Conservation (phyloP, 179 eudicot genomes). For the Sideroxylon spinosum region DNA sequence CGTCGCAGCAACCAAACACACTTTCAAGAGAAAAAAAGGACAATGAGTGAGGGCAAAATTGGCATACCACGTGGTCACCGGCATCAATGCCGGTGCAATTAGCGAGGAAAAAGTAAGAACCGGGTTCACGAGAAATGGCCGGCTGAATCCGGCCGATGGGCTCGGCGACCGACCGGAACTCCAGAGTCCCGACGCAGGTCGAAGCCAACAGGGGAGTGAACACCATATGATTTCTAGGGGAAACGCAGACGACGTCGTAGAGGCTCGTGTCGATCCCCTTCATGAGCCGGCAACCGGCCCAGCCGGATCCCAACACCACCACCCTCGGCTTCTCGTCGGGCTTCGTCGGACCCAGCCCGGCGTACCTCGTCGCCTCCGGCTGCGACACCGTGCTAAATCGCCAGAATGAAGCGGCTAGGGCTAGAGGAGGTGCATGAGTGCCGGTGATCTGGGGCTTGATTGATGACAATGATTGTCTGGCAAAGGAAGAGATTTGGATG, state of each 20-base stretch:
- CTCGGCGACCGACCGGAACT: conserved; percentile 91
- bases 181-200: conserved; percentile 92
- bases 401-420: conserved; percentile 16
- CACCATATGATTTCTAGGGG: conserved; percentile 96
- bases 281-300: conserved; percentile 90
- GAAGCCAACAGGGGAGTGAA: conserved; percentile 91
- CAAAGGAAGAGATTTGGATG: conserved; percentile 32
- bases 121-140: conserved; percentile 74
- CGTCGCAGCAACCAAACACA: conserved; percentile 11
- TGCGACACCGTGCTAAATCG: conserved; percentile 28
- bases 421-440: neutral
- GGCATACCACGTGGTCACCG: conserved; percentile 52
- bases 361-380: neutral
- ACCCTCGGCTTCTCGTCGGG: conserved; percentile 70
- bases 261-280: conserved; percentile 64
- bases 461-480: conserved; percentile 11
- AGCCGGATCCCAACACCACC: conserved; percentile 83
- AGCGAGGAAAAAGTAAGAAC: conserved; percentile 73
- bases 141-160: conserved; percentile 87
- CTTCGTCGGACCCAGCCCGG: conserved; percentile 59
- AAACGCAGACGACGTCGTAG: conserved; percentile 82
- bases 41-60: neutral
- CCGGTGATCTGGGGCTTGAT: neutral
- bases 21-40: neutral
- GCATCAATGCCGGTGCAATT: conserved; percentile 62